Evolutionary conservation across 345 rosid species (phyloP), one percentile per base, ranked within the genome.

Genomic region (Salix exigua): DNA sequence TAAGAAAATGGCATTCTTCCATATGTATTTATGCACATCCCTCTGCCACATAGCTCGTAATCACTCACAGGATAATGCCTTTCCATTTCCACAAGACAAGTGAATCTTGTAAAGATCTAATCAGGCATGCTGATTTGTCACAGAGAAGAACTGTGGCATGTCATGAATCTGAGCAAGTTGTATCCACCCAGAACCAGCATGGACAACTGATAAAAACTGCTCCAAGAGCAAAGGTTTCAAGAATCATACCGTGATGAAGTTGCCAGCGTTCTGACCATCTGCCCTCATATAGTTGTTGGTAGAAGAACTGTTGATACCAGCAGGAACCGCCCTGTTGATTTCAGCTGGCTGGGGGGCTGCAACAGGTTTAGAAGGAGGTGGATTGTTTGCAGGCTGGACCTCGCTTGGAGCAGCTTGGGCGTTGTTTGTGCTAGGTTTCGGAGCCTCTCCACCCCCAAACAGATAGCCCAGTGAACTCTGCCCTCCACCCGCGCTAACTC

Each of bases 381-480:
- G 68, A 35, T 50, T 75, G 28, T 48, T 81, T 66, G 75, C 78
- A 63, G 83, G 72, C 50, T 70, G 86, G 18, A 38, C 83, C 60
- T 85, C 91, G 19, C 74, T 71, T 8, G 86, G 76, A 70, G 83
- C 66, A 71, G 88, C 71, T 64, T 71, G 85, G 68, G 78, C 79
- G 69, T 69, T 81, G 81, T 46, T 82, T 50, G 76, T 19, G n/a
- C 80, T 87, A 40, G 92, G 73, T 76, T 89, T 89, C 64, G 97
- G 96, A 79, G 88, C 90, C 82, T 91, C 96, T 63, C 89, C 94
- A 40, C 63, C 77, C 2, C 97, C 92, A 74, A 92, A 92, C 61
- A 92, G 88, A 78, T 92, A 92, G 35, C 96, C 96, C 79, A 92
- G 77, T 44, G 97, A 92, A 78, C 97, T 92, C 87, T 89, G 97